Evolutionary conservation across 2,329 filamentous ascomycete genomes (phyloP).

Genomic region (Xylogone sp.): DNA sequence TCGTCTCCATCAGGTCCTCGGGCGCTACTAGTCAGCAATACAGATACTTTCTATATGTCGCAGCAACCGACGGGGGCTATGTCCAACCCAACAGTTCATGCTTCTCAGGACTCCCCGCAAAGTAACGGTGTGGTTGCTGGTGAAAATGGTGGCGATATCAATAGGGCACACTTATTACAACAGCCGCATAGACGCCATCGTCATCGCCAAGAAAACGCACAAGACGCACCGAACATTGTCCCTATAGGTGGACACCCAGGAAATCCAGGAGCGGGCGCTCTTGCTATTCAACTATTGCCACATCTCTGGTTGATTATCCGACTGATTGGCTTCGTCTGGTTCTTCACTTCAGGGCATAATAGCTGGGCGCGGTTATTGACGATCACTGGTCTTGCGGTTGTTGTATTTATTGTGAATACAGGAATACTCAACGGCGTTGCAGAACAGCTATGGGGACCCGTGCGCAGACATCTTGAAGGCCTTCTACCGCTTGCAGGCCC

Average conservation of each 20-base stretch:
- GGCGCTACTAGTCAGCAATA: conserved; percentile 51
- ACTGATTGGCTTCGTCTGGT: conserved; percentile 58
- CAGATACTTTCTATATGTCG: conserved; percentile 50
- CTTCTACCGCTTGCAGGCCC: conserved; percentile 51
- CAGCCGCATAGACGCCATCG: conserved; percentile 18
- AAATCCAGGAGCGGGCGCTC: conserved; percentile 24
- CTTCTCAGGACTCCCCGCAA: not conserved
- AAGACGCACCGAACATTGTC: conserved; percentile 8
- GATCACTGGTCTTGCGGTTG: conserved; percentile 48
- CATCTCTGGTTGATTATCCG: conserved; percentile 59
- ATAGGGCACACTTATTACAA: conserved; percentile 5
- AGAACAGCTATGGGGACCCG: conserved; percentile 51
- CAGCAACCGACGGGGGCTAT: conserved; percentile 16
- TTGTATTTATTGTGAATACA: conserved; percentile 56
- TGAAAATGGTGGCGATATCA: conserved; percentile 3
- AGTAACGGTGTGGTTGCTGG: not conserved
- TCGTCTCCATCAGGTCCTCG: conserved; percentile 57
- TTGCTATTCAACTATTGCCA: conserved; percentile 43
- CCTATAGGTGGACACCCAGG: conserved; percentile 13
- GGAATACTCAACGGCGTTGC: conserved; percentile 53
- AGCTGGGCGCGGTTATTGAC: conserved; percentile 58
- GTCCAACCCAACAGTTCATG: conserved; percentile 5
- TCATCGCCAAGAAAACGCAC: conserved; percentile 10
- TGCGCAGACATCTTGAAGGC: conserved; percentile 56
- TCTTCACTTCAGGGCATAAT: conserved; percentile 55